Evolutionary conservation across 2,329 filamentous ascomycete genomes (phyloP).

Genomic region (Scortechinia acanthostroma): DNA sequence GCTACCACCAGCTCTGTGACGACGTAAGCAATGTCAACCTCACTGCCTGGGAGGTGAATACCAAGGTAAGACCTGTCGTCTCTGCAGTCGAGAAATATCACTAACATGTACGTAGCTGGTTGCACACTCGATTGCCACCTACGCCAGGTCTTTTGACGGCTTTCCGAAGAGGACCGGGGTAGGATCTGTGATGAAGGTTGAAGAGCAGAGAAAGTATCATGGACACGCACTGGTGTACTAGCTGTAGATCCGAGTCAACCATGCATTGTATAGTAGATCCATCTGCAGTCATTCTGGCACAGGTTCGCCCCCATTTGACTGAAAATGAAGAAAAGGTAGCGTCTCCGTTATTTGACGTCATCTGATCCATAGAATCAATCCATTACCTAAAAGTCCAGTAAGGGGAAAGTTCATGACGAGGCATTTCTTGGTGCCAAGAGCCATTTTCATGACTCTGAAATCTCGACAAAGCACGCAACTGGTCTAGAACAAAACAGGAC

Average conservation of each 20-base stretch:
- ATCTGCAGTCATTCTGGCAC: no score
- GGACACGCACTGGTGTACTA: constrained; percentile 38
- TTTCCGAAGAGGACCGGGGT: constrained; percentile 46
- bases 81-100: not conserved
- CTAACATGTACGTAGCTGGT: constrained; percentile 39
- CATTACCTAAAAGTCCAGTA: no score
- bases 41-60: constrained; percentile 53
- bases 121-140: constrained; percentile 68
- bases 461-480: no score
- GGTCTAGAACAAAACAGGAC: no score
- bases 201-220: constrained; percentile 35
- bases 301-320: no score
- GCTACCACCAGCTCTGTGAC: constrained; percentile 58
- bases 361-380: no score
- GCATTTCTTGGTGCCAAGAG: no score
- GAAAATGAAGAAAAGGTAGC: no score
- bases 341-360: no score
- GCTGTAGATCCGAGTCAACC: constrained; percentile 4
- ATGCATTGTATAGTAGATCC: no score
- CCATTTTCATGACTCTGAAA: no score
- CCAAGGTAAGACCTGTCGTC: constrained; percentile 34
- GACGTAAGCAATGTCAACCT: constrained; percentile 47
- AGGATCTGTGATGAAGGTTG: constrained; percentile 15
- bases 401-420: no score
- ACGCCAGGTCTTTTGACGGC: constrained; percentile 55